phyloP scores from a whole-genome alignment of 805 yeast genomes.

The Wickerhamiella qilinensis region DNA sequence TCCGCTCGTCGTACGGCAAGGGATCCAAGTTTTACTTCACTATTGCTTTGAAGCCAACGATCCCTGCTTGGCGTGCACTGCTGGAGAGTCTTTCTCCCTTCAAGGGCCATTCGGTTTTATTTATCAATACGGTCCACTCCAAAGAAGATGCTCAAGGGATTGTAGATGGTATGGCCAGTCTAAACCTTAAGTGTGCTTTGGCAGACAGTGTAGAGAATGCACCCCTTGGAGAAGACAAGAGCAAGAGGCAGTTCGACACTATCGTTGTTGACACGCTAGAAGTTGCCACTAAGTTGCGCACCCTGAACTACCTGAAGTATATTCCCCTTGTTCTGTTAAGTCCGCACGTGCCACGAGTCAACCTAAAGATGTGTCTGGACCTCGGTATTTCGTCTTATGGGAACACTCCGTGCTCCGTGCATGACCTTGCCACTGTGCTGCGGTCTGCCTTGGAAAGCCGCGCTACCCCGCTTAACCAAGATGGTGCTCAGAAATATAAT shows the following conservation, averaged over 20 bases:
- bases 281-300: slow-evolving; percentile 51
- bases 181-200: slow-evolving; percentile 42
- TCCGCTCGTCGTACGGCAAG: slow-evolving; percentile 57
- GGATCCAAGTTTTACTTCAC: slow-evolving; percentile 80
- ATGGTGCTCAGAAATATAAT: slow-evolving; percentile 58
- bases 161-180: slow-evolving; percentile 31
- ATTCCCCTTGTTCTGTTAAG: slow-evolving; percentile 69
- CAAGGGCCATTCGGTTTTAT: slow-evolving; percentile 49
- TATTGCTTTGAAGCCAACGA: slow-evolving; percentile 59
- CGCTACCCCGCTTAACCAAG: slow-evolving; percentile 63
- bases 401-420: slow-evolving; percentile 69
- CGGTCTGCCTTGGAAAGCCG: slow-evolving; percentile 76
- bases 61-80: slow-evolving; percentile 41
- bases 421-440: slow-evolving; percentile 67
- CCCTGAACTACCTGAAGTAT: slow-evolving; percentile 62
- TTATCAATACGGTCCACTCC: slow-evolving; percentile 50
- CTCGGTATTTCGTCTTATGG: slow-evolving; percentile 80
- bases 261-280: slow-evolving; percentile 70
- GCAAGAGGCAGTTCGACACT: slow-evolving; percentile 46
- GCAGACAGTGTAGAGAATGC: slow-evolving; percentile 34
- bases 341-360: slow-evolving; percentile 59
- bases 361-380: slow-evolving; percentile 69
- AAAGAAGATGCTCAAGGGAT: slow-evolving; percentile 35
- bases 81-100: slow-evolving; percentile 59
- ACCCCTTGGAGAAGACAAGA: slow-evolving; percentile 24